Evolutionary conservation across 2,329 filamentous ascomycete genomes (phyloP).

Genomic region (Xylaria sp.): DNA sequence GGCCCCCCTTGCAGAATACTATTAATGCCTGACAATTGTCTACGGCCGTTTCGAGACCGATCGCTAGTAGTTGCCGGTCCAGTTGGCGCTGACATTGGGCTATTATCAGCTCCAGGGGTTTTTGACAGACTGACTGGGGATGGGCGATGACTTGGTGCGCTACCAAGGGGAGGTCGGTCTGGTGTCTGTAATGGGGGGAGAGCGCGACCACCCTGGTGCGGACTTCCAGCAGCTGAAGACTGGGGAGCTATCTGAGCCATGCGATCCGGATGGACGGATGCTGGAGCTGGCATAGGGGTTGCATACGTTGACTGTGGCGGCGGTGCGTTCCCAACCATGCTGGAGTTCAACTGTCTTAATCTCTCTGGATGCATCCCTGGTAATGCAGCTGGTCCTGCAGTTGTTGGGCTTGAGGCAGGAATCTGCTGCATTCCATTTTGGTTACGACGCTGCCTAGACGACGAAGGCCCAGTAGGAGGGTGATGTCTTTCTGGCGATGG

Average conservation of each 20-base stretch:
- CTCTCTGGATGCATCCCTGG: conserved; percentile 50
- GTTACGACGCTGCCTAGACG: conserved; percentile 59
- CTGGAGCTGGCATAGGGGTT: conserved; percentile 41
- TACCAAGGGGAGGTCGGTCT: conserved; percentile 47
- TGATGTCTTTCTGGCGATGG: conserved; percentile 61
- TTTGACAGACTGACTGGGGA: conserved; percentile 40
- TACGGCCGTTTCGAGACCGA: conserved; percentile 55
- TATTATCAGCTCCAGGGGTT: conserved; percentile 44
- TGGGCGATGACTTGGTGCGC: conserved; percentile 45
- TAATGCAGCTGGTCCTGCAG: conserved; percentile 39
- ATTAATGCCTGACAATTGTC: conserved; percentile 70
- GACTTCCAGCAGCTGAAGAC: conserved; percentile 41
- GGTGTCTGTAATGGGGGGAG: conserved; percentile 50
- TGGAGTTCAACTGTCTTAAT: conserved; percentile 46
- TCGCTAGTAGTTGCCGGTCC: conserved; percentile 51
- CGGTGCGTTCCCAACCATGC: conserved; percentile 34
- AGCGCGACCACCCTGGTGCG: conserved; percentile 45
- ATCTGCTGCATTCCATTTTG: conserved; percentile 48
- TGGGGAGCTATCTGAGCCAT: conserved; percentile 53
- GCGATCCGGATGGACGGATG: conserved; percentile 56
- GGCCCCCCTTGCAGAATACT: conserved; percentile 63
- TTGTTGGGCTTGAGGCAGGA: conserved; percentile 45
- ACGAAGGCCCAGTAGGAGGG: conserved; percentile 65
- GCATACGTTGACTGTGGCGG: conserved; percentile 44
- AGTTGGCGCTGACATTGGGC: conserved; percentile 49